phyloP scores from a whole-genome alignment of 2,329 filamentous ascomycete species.

The Lizonia empirigonia region DNA sequence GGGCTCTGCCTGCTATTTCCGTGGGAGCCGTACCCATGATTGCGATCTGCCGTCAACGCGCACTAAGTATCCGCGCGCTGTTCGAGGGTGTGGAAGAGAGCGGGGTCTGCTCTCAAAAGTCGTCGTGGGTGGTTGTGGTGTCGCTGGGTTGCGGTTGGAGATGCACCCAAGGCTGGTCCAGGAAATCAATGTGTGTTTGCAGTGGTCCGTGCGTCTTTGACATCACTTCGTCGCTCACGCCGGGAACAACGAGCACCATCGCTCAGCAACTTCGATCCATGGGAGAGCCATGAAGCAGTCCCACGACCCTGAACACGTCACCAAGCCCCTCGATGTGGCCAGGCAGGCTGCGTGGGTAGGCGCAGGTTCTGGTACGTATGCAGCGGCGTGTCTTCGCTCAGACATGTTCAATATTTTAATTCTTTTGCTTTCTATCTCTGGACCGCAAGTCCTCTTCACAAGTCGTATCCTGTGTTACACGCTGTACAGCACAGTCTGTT shows the following conservation, averaged over 20 bases:
- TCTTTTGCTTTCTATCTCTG: too few relatives aligned
- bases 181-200: constrained; percentile 28
- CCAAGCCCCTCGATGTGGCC: constrained; percentile 35
- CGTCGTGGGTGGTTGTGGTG: constrained; percentile 33
- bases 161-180: constrained; percentile 20
- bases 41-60: constrained; percentile 55
- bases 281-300: constrained; percentile 25
- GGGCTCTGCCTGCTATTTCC: constrained; percentile 28
- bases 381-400: background rate
- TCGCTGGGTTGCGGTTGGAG: constrained; percentile 29
- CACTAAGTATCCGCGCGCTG: constrained; percentile 44
- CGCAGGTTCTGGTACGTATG: constrained; percentile 36
- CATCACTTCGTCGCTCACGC: constrained; percentile 5
- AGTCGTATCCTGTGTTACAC: too few relatives aligned
- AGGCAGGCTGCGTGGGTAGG: constrained; percentile 35
- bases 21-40: constrained; percentile 61
- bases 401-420: too few relatives aligned
- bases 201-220: constrained; percentile 28
- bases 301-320: constrained; percentile 33
- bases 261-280: background rate
- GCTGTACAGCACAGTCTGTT: too few relatives aligned
- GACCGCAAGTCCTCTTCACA: too few relatives aligned
- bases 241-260: background rate
- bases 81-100: constrained; percentile 39
- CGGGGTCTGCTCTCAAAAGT: constrained; percentile 34